Percentiles rank a stretch among this genome's conserved stretches.
Conservation (phyloP, 1,139 yeast species). For the Candida neerlandica region DNA sequence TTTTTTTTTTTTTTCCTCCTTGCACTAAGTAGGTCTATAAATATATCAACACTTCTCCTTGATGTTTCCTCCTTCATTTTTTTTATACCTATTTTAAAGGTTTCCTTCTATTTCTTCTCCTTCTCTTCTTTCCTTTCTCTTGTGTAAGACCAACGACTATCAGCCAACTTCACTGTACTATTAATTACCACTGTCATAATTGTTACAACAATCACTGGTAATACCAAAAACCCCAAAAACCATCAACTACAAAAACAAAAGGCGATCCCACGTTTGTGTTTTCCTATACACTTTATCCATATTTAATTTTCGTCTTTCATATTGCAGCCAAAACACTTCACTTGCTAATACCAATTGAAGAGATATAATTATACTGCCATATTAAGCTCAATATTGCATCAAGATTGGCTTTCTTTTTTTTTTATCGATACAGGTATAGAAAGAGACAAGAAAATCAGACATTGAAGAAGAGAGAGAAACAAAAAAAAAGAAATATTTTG, state of each 20-base stretch:
- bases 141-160: background rate
- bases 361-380: no score
- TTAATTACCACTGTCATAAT: background rate
- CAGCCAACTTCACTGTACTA: background rate
- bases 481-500: background rate
- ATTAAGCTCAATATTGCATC: no score
- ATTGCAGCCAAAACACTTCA: no score
- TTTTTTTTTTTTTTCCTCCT: background rate
- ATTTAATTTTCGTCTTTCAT: no score
- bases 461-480: background rate
- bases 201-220: background rate
- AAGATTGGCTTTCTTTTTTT: no score
- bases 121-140: background rate
- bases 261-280: background rate
- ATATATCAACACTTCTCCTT: constrained; percentile 4
- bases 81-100: background rate
- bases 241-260: background rate
- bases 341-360: no score
- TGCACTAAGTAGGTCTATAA: background rate
- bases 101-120: background rate
- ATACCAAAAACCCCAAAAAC: background rate
- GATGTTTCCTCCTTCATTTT: background rate
- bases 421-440: background rate
- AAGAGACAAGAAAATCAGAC: background rate
- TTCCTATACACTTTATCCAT: background rate